These are phyloP conservation scores for Polytrichum formosum DNA, from an alignment of 225 moss, liverwort and hornwort species.

Conservation along the genomic window DNA sequence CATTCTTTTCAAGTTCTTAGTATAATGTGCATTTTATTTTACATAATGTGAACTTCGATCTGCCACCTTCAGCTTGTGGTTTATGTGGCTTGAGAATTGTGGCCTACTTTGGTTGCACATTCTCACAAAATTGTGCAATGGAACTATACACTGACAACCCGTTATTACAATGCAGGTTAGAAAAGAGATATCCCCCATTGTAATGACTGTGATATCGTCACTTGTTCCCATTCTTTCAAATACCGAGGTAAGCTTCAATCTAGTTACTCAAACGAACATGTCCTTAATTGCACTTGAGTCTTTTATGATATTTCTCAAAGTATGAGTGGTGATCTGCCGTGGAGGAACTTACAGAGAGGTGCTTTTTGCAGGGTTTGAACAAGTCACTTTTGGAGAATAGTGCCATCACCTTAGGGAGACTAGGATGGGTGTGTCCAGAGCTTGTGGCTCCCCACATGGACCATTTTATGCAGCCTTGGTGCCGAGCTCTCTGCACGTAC, in stretches of 20 bases:
- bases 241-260: slow-evolving; percentile 57
- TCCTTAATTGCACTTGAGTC: too few relatives aligned
- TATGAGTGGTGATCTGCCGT: too few relatives aligned
- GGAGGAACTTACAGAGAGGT: slow-evolving; percentile 5
- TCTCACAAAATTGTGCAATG: too few relatives aligned
- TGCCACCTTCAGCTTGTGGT: too few relatives aligned
- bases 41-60: too few relatives aligned
- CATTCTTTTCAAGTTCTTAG: too few relatives aligned
- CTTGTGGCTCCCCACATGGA: slow-evolving; percentile 99
- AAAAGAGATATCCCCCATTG: slow-evolving; percentile 92
- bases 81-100: too few relatives aligned
- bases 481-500: slow-evolving; percentile 92
- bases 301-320: too few relatives aligned
- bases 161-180: slow-evolving; percentile 60
- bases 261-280: too few relatives aligned
- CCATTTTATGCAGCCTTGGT: slow-evolving; percentile 99
- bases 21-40: too few relatives aligned
- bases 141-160: slow-evolving; percentile 4
- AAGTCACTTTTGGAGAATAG: slow-evolving; percentile 99
- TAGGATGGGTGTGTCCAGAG: slow-evolving; percentile 99
- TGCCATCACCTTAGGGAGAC: slow-evolving; percentile 95
- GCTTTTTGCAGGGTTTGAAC: slow-evolving; percentile 82
- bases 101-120: too few relatives aligned
- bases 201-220: slow-evolving; percentile 88
- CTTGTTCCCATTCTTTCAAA: slow-evolving; percentile 92